Percentiles rank a stretch among this genome's conserved stretches.
These are phyloP conservation scores for Hydrangea macrophylla DNA, from an alignment of 148 eudicot genomes.

Conservation along the genomic window DNA sequence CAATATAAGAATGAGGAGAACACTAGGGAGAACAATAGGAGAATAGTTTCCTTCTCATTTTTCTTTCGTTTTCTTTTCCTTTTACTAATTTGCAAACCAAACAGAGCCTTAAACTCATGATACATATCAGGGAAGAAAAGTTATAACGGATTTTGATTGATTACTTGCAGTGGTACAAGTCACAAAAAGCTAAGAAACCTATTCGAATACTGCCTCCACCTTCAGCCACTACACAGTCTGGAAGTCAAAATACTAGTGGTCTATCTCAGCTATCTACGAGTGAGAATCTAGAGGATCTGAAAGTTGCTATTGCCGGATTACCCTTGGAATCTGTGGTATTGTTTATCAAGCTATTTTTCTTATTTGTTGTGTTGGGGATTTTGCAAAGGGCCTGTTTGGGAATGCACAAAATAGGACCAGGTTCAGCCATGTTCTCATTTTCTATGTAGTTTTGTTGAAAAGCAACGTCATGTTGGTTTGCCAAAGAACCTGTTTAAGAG, in stretches of 20 bases:
- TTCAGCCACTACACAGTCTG: conserved; percentile 37
- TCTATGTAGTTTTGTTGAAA: too few relatives aligned
- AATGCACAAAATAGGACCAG: too few relatives aligned
- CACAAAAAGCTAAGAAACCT: conserved; percentile 65
- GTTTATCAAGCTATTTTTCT: conserved; percentile 14
- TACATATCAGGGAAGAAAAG: neutral
- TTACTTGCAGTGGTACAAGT: conserved; percentile 73
- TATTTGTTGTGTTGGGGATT: conserved; percentile 1
- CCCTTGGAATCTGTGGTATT: conserved; percentile 58
- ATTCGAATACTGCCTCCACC: conserved; percentile 59
- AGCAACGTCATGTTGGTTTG: too few relatives aligned
- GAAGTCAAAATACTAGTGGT: conserved; percentile 44
- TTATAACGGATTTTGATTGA: conserved; percentile 18
- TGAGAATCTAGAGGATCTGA: conserved; percentile 67
- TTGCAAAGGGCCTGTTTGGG: too few relatives aligned
- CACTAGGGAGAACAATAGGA: too few relatives aligned
- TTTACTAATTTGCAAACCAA: too few relatives aligned
- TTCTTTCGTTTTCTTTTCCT: too few relatives aligned
- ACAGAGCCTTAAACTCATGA: conserved; percentile 6
- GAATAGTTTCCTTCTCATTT: too few relatives aligned
- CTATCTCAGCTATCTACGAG: conserved; percentile 42
- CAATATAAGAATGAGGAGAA: too few relatives aligned
- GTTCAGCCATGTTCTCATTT: too few relatives aligned
- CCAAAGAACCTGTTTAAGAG: too few relatives aligned
- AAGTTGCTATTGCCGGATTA: conserved; percentile 59